A percentile compares a stretch with the other conserved stretches of the same genome.
These are phyloP conservation scores for Artomyces pyxidatus DNA, from an alignment of 768 basidiomycete genomes.

Conservation along the genomic window DNA sequence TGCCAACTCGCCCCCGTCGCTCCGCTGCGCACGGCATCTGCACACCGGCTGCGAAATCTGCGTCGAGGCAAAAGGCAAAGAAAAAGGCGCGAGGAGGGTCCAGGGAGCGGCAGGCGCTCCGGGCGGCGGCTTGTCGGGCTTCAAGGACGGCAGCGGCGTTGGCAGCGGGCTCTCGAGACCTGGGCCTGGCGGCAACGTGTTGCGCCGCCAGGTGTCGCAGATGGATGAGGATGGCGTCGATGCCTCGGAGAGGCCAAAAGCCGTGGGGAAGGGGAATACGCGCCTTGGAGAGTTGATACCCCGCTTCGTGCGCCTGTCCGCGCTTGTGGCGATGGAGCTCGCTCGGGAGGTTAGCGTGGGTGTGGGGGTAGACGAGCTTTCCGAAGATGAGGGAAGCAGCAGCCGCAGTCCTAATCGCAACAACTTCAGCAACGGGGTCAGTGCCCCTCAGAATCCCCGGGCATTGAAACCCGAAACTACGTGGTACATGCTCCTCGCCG, in stretches of 20 bases:
- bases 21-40: constrained; percentile 68
- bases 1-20: constrained; percentile 51
- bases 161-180: constrained; percentile 61
- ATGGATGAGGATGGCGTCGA: constrained; percentile 10
- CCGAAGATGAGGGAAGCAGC: constrained; percentile 15
- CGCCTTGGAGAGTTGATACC: constrained; percentile 59
- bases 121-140: constrained; percentile 55
- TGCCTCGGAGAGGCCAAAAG: constrained; percentile 6
- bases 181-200: constrained; percentile 44
- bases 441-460: background rate
- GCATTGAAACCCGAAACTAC: constrained; percentile 62
- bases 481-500: constrained; percentile 77
- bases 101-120: constrained; percentile 12
- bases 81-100: constrained; percentile 12
- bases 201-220: constrained; percentile 37
- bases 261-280: constrained; percentile 38
- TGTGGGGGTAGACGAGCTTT: constrained; percentile 35
- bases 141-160: constrained; percentile 69
- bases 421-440: constrained; percentile 1
- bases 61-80: constrained; percentile 45
- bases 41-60: constrained; percentile 72
- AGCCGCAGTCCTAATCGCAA: constrained; percentile 6
- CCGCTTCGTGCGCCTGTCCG: constrained; percentile 69
- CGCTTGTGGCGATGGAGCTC: constrained; percentile 70
- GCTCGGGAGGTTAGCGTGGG: constrained; percentile 51